Percentiles rank a stretch among this genome's conserved stretches.
phyloP scores from a whole-genome alignment of 805 yeast genomes.

The Pichia sporocuriosa region DNA sequence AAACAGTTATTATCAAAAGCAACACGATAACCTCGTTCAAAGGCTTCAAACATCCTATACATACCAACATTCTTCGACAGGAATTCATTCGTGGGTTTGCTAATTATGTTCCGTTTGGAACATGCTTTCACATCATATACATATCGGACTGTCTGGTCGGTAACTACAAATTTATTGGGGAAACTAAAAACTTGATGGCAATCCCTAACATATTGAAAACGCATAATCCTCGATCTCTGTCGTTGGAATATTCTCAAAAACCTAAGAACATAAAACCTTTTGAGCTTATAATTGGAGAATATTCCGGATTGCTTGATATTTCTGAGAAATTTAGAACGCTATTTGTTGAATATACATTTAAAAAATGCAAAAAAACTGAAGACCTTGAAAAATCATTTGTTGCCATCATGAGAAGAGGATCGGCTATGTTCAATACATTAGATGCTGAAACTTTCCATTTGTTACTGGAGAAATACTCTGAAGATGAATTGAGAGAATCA shows the following conservation, averaged over 20 bases:
- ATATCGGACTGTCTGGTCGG: constrained; percentile 54
- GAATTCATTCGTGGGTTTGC: constrained; percentile 49
- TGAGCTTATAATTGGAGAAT: not conserved
- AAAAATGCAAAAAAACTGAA: constrained; percentile 6
- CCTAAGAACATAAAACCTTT: not conserved
- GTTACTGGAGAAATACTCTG: constrained; percentile 12
- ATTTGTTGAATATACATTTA: constrained; percentile 5
- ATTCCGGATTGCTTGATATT: not conserved
- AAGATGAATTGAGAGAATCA: constrained; percentile 41
- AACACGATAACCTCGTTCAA: constrained; percentile 48
- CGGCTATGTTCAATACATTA: constrained; percentile 17
- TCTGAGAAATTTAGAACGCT: constrained; percentile 2
- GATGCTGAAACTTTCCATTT: constrained; percentile 18
- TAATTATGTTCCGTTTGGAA: constrained; percentile 52
- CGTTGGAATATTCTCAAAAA: not conserved
- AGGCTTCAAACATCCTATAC: constrained; percentile 46
- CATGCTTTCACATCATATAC: constrained; percentile 48
- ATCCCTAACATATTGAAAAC: not conserved
- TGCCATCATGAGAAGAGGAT: constrained; percentile 20
- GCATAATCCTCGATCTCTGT: too few species aligned
- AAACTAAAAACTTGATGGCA: not conserved
- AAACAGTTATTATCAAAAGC: constrained; percentile 49
- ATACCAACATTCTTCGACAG: constrained; percentile 37
- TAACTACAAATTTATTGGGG: constrained; percentile 6
- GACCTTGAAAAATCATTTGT: constrained; percentile 7